phyloP scores from a whole-genome alignment of 192 early-diverging fungal genomes.

The Backusella morwellensis region DNA sequence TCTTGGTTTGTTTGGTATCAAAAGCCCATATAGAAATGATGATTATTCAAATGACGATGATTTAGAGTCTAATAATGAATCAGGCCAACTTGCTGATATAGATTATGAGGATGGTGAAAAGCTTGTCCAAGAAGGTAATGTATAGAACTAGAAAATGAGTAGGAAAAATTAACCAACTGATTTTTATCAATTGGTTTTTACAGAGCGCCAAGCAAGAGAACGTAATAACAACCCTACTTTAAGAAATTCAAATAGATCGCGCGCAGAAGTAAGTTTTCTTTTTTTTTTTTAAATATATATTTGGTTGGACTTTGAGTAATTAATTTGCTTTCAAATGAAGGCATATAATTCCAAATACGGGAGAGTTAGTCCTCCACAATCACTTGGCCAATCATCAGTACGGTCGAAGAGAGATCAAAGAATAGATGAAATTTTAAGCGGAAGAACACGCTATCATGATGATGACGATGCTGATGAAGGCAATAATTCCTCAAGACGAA shows the following conservation, averaged over 20 bases:
- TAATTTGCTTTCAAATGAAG: background rate
- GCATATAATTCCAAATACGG: background rate
- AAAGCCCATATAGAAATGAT: constrained; percentile 36
- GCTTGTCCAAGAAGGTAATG: constrained; percentile 30
- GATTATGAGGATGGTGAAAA: constrained; percentile 33
- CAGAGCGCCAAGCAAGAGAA: constrained; percentile 3
- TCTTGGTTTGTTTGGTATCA: constrained; percentile 58
- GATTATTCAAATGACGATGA: constrained; percentile 32
- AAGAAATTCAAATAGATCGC: background rate
- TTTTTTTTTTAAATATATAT: background rate
- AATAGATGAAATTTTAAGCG: constrained; percentile 23
- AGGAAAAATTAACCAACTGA: background rate
- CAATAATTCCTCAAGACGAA: background rate
- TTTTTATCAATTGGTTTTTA: background rate
- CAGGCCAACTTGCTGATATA: constrained; percentile 4
- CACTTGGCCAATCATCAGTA: background rate
- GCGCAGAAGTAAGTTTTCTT: background rate
- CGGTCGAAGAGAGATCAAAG: constrained; percentile 17
- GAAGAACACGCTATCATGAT: constrained; percentile 4
- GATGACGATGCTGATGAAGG: background rate
- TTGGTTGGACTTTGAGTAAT: background rate
- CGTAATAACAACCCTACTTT: background rate
- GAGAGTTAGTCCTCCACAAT: background rate
- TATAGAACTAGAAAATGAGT: background rate
- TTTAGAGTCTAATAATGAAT: constrained; percentile 19